These are phyloP conservation scores for Teunomyces barrocoloradensis DNA, from an alignment of 805 yeast species.

Conservation along the genomic window DNA sequence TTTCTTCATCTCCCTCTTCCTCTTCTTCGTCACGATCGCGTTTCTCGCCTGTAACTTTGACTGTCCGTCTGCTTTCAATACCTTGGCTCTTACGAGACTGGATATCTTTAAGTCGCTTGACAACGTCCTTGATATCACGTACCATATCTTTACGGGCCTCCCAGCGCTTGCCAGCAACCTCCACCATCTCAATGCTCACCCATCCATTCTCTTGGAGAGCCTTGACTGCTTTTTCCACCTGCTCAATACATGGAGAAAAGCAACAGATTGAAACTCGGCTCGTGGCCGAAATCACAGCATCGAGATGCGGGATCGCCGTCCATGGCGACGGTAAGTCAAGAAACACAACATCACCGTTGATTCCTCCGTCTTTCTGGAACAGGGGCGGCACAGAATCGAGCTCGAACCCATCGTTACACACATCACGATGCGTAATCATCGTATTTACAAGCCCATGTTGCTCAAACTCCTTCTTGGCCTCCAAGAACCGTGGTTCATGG, in stretches of 20 bases:
- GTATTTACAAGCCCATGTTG: slow-evolving; percentile 67
- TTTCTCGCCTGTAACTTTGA: slow-evolving; percentile 27
- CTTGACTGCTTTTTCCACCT: slow-evolving; percentile 82
- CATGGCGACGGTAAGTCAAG: slow-evolving; percentile 96
- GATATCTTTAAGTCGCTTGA: slow-evolving; percentile 76
- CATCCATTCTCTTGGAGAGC: slow-evolving; percentile 76
- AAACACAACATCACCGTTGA: slow-evolving; percentile 75
- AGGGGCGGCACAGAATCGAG: slow-evolving; percentile 35
- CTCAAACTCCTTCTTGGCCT: slow-evolving; percentile 74
- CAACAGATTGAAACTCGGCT: slow-evolving; percentile 77
- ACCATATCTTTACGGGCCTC: slow-evolving; percentile 91
- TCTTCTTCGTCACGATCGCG: slow-evolving; percentile 16
- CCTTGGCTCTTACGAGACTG: slow-evolving; percentile 66
- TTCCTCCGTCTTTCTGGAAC: slow-evolving; percentile 13
- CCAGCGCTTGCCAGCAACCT: slow-evolving; percentile 79
- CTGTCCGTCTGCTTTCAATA: slow-evolving; percentile 51
- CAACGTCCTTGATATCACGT: slow-evolving; percentile 70
- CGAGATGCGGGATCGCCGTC: slow-evolving; percentile 83
- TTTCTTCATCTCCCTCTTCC: slow-evolving; percentile 14
- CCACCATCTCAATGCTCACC: slow-evolving; percentile 88
- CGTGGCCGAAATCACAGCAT: slow-evolving; percentile 51
- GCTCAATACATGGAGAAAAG: slow-evolving; percentile 97
- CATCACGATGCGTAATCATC: slow-evolving; percentile 85
- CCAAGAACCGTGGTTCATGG: slow-evolving; percentile 77
- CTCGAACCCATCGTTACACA: slow-evolving; percentile 81